Conservation (phyloP, 768 basidiomycete genomes). For the Aureoboletus auriporus region DNA sequence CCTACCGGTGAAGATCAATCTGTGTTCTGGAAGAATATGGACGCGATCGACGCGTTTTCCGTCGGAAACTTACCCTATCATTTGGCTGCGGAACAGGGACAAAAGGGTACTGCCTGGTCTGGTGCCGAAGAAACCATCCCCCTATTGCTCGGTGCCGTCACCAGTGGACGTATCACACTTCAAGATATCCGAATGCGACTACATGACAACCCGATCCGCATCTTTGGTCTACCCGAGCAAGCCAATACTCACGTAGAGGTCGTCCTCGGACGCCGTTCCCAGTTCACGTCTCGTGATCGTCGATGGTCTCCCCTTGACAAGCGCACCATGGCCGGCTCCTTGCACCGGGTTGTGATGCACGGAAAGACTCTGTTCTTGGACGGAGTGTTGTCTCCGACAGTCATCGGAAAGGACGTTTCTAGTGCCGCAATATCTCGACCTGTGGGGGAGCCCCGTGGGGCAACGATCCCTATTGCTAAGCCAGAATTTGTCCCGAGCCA, state of each 20-base stretch:
- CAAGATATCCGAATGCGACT: conserved; percentile 79
- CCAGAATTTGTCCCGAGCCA: conserved; percentile 29
- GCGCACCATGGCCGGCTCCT: conserved; percentile 58
- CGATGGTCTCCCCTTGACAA: conserved; percentile 85
- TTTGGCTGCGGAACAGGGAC: conserved; percentile 58
- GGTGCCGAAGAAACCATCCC: conserved; percentile 88
- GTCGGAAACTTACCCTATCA: conserved; percentile 82
- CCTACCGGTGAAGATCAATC: conserved; percentile 76
- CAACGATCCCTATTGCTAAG: conserved; percentile 16
- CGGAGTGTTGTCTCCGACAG: conserved; percentile 58
- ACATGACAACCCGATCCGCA: conserved; percentile 88
- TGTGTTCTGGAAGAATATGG: conserved; percentile 81
- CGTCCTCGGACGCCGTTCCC: conserved; percentile 71
- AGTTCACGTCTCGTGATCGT: conserved; percentile 45
- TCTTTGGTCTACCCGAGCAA: conserved; percentile 89
- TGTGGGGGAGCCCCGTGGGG: conserved; percentile 26
- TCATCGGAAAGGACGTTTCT: conserved; percentile 72
- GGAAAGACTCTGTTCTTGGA: conserved; percentile 89
- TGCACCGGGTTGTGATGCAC: conserved; percentile 90
- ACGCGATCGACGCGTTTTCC: conserved; percentile 86
- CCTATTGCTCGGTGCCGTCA: conserved; percentile 81
- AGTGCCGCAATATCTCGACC: conserved; percentile 48
- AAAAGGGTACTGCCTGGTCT: conserved; percentile 61
- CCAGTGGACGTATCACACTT: conserved; percentile 72
- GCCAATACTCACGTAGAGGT: conserved; percentile 88